A percentile compares a stretch with the other conserved stretches of the same genome.
Evolutionary conservation across 441 rosid genomes (phyloP).

Genomic region (Arabidopsis lyrata): DNA sequence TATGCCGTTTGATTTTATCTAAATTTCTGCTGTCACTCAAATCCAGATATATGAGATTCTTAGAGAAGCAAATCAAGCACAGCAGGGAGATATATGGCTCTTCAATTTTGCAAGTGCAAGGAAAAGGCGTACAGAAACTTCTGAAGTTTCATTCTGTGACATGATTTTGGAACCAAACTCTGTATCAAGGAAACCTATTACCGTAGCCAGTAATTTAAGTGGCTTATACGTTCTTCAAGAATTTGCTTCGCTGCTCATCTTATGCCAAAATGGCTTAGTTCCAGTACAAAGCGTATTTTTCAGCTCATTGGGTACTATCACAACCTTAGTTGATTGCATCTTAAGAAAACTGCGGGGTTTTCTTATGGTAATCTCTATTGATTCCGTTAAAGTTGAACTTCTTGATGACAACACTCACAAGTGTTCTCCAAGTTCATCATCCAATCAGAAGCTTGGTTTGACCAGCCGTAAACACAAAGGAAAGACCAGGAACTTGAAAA

Average conservation of each 20-base stretch:
- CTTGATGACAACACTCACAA: conserved; percentile 63
- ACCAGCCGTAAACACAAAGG: conserved; percentile 68
- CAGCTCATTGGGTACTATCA: conserved; percentile 72
- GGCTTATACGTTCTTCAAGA: conserved; percentile 71
- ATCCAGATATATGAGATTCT: conserved; percentile 76
- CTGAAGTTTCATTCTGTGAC: conserved; percentile 37
- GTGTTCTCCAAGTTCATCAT: conserved; percentile 57
- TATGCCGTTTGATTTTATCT: conserved; percentile 4
- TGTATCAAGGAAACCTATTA: conserved; percentile 46
- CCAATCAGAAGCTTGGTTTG: conserved; percentile 60
- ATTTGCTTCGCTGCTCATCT: conserved; percentile 52
- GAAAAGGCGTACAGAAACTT: conserved; percentile 48
- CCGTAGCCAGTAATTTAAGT: conserved; percentile 51
- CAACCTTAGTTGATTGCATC: conserved; percentile 74
- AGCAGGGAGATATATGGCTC: conserved; percentile 62
- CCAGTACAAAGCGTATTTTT: conserved; percentile 60
- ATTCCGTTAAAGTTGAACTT: conserved; percentile 84
- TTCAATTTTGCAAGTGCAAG: conserved; percentile 53
- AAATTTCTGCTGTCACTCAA: conserved; percentile 13
- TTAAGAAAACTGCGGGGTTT: conserved; percentile 79
- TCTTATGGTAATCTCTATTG: conserved; percentile 75
- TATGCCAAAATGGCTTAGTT: conserved; percentile 52
- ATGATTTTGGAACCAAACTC: conserved; percentile 40
- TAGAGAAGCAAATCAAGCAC: conserved; percentile 57
- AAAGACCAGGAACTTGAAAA: conserved; percentile 57